Conservation (phyloP, 2,329 filamentous ascomycete genomes). For the Xylaria hypoxylon region DNA sequence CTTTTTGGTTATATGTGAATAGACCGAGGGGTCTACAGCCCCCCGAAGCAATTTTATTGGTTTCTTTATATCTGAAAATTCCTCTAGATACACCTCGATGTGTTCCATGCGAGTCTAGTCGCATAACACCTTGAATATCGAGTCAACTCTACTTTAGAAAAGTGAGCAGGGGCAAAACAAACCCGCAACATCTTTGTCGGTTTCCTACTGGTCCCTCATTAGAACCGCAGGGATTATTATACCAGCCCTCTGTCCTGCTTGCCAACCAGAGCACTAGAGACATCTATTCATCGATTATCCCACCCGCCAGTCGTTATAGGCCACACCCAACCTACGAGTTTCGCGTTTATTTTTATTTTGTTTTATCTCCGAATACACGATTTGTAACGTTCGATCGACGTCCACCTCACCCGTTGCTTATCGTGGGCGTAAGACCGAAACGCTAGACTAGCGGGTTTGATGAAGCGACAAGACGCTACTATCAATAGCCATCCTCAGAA, state of each 20-base stretch:
- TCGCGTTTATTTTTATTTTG: constrained; percentile 5
- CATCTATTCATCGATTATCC: constrained; percentile 13
- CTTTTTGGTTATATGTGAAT: constrained; percentile 15
- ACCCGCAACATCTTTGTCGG: constrained; percentile 13
- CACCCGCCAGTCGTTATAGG: constrained; percentile 6
- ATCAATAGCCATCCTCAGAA: constrained; percentile 11
- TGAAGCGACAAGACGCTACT: not conserved
- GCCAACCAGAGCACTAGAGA: constrained; percentile 4
- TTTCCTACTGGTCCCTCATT: constrained; percentile 11
- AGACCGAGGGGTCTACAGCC: constrained; percentile 52
- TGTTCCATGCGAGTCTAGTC: not conserved
- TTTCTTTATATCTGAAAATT: constrained; percentile 52
- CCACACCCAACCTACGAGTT: constrained; percentile 14
- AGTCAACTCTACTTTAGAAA: constrained; percentile 25
- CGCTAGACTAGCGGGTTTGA: not conserved
- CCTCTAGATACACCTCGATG: constrained; percentile 49
- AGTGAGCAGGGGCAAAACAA: constrained; percentile 3
- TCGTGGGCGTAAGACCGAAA: not conserved
- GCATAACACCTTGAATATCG: constrained; percentile 15
- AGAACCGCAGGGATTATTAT: constrained; percentile 14
- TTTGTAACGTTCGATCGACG: not conserved
- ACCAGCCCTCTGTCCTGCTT: constrained; percentile 21
- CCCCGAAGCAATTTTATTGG: constrained; percentile 48
- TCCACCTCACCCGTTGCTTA: constrained; percentile 1
- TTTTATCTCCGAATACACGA: not conserved